These are phyloP conservation scores for Scutellaria galericulata DNA, from an alignment of 257 asterid species.

Conservation along the genomic window DNA sequence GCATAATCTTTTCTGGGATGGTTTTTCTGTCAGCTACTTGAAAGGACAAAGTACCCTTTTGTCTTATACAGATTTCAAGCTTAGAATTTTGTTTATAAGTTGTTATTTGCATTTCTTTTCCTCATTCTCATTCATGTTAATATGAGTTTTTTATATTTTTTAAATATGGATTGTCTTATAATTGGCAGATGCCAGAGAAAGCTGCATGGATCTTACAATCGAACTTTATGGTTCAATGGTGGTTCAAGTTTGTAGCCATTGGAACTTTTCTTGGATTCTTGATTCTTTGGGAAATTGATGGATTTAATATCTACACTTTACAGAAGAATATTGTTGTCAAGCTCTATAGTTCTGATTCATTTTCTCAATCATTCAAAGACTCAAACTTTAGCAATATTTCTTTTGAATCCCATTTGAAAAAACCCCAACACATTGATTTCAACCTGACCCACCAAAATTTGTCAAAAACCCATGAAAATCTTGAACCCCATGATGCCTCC, in stretches of 20 bases:
- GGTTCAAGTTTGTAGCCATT: slow-evolving; percentile 56
- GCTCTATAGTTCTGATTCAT: slow-evolving; percentile 37
- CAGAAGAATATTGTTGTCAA: slow-evolving; percentile 46
- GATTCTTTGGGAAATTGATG: slow-evolving; percentile 59
- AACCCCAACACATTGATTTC: slow-evolving; percentile 25
- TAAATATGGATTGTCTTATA: background rate
- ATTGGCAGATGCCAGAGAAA: slow-evolving; percentile 41
- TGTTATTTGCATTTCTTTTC: background rate
- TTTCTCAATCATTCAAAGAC: slow-evolving; percentile 34
- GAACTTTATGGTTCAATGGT: slow-evolving; percentile 53
- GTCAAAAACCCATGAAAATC: slow-evolving; percentile 18
- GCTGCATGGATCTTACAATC: slow-evolving; percentile 60
- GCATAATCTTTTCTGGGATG: slow-evolving; percentile 29
- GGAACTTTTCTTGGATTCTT: slow-evolving; percentile 60
- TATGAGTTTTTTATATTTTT: too few species aligned
- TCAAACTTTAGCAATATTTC: slow-evolving; percentile 41
- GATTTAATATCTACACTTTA: slow-evolving; percentile 40
- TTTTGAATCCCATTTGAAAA: slow-evolving; percentile 25
- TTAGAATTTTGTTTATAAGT: background rate
- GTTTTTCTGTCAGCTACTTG: slow-evolving; percentile 32
- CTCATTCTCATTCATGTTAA: background rate
- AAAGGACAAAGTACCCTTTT: background rate
- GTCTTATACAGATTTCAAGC: too few species aligned
- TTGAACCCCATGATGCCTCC: slow-evolving; percentile 20
- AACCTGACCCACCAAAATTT: slow-evolving; percentile 36